phyloP scores from a whole-genome alignment of 2,329 filamentous ascomycete genomes.

The Beauveria caledonica region DNA sequence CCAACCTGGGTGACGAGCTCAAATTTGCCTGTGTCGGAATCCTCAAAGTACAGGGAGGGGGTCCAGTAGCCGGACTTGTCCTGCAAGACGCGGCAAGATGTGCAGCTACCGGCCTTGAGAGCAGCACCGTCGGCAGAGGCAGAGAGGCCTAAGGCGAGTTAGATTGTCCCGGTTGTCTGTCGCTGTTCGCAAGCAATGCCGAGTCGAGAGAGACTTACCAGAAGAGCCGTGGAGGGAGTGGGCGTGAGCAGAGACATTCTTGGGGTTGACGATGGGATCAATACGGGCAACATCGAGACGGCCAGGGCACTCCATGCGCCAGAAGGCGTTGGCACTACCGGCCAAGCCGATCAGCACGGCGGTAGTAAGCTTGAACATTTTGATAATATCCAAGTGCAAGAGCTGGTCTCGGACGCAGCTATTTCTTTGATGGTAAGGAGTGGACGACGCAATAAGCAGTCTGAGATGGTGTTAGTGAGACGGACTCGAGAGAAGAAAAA shows the following conservation, averaged over 20 bases:
- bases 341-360: constrained; percentile 27
- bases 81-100: constrained; percentile 69
- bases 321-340: constrained; percentile 58
- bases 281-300: constrained; percentile 61
- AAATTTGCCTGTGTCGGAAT: constrained; percentile 53
- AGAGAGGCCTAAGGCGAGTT: constrained; percentile 48
- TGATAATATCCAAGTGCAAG: constrained; percentile 20
- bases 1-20: constrained; percentile 66
- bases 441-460: constrained; percentile 29
- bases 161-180: background rate
- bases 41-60: constrained; percentile 69
- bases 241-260: constrained; percentile 52
- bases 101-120: constrained; percentile 59
- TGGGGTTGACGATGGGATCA: constrained; percentile 66
- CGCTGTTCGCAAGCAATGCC: background rate
- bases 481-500: background rate
- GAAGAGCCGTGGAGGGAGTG: constrained; percentile 70
- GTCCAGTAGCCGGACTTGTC: constrained; percentile 89
- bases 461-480: constrained; percentile 16
- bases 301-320: constrained; percentile 79
- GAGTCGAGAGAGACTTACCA: constrained; percentile 46
- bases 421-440: constrained; percentile 19
- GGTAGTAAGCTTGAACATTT: constrained; percentile 27
- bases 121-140: constrained; percentile 46
- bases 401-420: constrained; percentile 12